Evolutionary conservation across 2,329 filamentous ascomycete genomes (phyloP).

Genomic region (Fusarium lyarnte): DNA sequence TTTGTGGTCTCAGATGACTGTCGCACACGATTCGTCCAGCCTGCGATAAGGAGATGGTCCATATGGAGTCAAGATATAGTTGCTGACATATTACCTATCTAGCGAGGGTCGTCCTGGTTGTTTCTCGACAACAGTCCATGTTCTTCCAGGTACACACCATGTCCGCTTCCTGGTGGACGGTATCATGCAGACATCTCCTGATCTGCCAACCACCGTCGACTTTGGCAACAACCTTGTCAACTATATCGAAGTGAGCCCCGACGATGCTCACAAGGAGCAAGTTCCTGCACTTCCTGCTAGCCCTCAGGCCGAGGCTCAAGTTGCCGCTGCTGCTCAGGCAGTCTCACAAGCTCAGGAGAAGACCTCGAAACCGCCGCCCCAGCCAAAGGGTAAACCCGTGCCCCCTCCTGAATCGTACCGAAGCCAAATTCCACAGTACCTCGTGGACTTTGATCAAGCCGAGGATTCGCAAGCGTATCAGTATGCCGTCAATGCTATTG

Average conservation of each 20-base stretch:
- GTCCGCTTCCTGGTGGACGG: slow-evolving; percentile 95
- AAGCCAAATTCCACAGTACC: slow-evolving; percentile 80
- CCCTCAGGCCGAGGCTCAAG: slow-evolving; percentile 40
- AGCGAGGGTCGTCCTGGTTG: slow-evolving; percentile 68
- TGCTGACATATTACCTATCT: slow-evolving; percentile 34
- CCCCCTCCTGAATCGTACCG: slow-evolving; percentile 71
- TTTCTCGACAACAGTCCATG: slow-evolving; percentile 80
- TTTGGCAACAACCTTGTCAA: slow-evolving; percentile 98
- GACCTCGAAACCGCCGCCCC: slow-evolving; percentile 33
- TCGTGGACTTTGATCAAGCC: slow-evolving; percentile 85
- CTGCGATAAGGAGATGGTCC: background rate
- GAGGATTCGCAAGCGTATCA: slow-evolving; percentile 81
- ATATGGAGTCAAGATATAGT: background rate
- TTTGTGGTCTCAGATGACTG: slow-evolving; percentile 33
- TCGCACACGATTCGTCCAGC: slow-evolving; percentile 24
- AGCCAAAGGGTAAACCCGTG: slow-evolving; percentile 64
- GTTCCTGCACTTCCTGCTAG: slow-evolving; percentile 46
- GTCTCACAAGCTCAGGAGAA: slow-evolving; percentile 18
- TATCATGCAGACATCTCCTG: slow-evolving; percentile 88
- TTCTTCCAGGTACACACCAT: slow-evolving; percentile 94
- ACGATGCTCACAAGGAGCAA: slow-evolving; percentile 62
- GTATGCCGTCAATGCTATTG: slow-evolving; percentile 77
- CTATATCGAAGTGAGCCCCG: slow-evolving; percentile 91
- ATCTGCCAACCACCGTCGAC: slow-evolving; percentile 93
- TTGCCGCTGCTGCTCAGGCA: slow-evolving; percentile 13